phyloP scores from a whole-genome alignment of 805 yeast genomes.

The Nakazawaea laoshanensis region DNA sequence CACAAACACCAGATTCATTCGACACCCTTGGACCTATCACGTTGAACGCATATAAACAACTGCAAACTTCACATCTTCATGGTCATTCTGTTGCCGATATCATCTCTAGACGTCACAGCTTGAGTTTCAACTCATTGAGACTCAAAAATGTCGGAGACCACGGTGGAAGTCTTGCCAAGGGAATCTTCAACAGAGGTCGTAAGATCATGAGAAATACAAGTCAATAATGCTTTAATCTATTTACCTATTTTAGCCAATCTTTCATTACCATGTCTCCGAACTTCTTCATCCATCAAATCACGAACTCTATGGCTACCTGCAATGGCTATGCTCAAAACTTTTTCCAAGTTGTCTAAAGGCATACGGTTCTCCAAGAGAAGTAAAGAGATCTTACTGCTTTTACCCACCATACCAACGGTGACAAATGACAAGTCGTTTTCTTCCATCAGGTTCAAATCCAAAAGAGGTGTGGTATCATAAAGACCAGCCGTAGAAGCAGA shows the following conservation, averaged over 20 bases:
- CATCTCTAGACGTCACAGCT: conserved; percentile 40
- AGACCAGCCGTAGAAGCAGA: conserved; percentile 75
- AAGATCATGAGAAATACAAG: conserved; percentile 31
- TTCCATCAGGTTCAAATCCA: conserved; percentile 78
- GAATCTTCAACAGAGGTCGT: conserved; percentile 47
- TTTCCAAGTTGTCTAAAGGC: conserved; percentile 73
- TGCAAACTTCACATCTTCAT: conserved; percentile 30
- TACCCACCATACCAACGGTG: conserved; percentile 81
- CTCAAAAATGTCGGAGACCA: conserved; percentile 40
- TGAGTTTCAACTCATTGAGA: conserved; percentile 33
- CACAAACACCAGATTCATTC: conserved; percentile 24
- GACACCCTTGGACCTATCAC: conserved; percentile 46
- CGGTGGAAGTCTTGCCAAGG: conserved; percentile 44
- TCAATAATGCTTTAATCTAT: no score
- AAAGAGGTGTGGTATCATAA: conserved; percentile 62
- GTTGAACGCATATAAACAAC: conserved; percentile 57
- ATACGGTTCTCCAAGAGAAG: conserved; percentile 75
- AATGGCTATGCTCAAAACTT: conserved; percentile 70
- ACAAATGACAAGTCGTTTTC: conserved; percentile 76
- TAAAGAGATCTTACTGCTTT: conserved; percentile 68
- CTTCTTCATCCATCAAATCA: conserved; percentile 79
- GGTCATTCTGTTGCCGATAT: conserved; percentile 29
- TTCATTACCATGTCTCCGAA: conserved; percentile 65
- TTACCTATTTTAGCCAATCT: conserved; percentile 34
- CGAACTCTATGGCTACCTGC: conserved; percentile 81